These are phyloP conservation scores for Coprinopsis strossmayeri DNA, from an alignment of 768 basidiomycete species.

Conservation along the genomic window DNA sequence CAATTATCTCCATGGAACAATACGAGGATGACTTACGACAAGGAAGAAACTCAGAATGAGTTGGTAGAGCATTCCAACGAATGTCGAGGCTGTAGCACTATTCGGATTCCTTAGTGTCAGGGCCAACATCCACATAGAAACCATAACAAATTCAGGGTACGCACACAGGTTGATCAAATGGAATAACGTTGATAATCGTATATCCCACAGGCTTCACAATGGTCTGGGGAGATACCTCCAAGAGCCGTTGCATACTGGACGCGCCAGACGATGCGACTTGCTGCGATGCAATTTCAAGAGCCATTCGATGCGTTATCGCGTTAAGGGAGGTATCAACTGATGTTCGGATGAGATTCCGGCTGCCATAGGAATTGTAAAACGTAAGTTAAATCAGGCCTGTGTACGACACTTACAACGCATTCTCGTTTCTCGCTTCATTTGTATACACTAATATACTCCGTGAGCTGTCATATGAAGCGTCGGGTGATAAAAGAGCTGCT, in stretches of 20 bases:
- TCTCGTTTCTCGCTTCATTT: constrained; percentile 17
- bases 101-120: too few species aligned
- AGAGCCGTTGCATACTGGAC: constrained; percentile 28
- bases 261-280: too few species aligned
- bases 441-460: constrained; percentile 43
- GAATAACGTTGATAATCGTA: constrained; percentile 40
- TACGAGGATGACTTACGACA: constrained; percentile 23
- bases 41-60: constrained; percentile 40
- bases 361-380: constrained; percentile 7
- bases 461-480: constrained; percentile 41
- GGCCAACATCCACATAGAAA: not conserved
- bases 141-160: constrained; percentile 13
- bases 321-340: constrained; percentile 31
- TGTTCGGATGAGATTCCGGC: constrained; percentile 27
- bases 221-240: constrained; percentile 41
- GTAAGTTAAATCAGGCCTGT: not conserved
- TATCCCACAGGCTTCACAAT: constrained; percentile 44
- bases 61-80: constrained; percentile 50
- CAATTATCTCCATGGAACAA: not conserved
- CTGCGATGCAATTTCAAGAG: constrained; percentile 24
- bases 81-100: constrained; percentile 48
- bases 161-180: constrained; percentile 56
- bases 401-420: constrained; percentile 37
- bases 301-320: constrained; percentile 26
- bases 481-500: constrained; percentile 28